Percentiles rank a stretch among this genome's conserved stretches.
phyloP scores from a whole-genome alignment of 1,284 basidiomycete species.

The Tilletia setariae region DNA sequence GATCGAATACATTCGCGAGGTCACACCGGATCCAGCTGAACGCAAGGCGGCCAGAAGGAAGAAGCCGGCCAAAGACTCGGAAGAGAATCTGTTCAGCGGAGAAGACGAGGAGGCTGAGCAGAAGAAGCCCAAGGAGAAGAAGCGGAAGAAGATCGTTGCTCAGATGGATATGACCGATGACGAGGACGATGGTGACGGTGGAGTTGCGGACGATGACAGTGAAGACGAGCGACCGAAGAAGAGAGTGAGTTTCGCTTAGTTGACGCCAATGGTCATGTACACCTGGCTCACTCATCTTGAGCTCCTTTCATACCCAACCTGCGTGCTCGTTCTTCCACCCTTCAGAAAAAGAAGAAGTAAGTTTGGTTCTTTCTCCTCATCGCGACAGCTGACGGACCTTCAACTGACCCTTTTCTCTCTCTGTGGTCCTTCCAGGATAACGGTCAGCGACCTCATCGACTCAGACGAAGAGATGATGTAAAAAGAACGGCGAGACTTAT shows the following conservation, averaged over 20 bases:
- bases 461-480: constrained; percentile 43
- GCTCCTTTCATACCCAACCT: background rate
- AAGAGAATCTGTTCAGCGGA: constrained; percentile 5
- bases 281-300: background rate
- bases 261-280: background rate
- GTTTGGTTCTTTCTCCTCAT: background rate
- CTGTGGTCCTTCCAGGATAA: constrained; percentile 8
- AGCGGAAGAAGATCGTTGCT: constrained; percentile 28
- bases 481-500: background rate
- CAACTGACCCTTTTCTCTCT: background rate
- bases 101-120: constrained; percentile 16
- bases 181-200: constrained; percentile 13
- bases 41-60: constrained; percentile 25
- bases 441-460: constrained; percentile 44
- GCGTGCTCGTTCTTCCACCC: background rate
- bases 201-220: constrained; percentile 15
- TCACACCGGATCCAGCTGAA: constrained; percentile 28
- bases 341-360: constrained; percentile 14
- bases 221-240: constrained; percentile 32
- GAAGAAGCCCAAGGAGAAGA: constrained; percentile 27
- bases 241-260: constrained; percentile 13
- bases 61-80: constrained; percentile 19
- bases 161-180: constrained; percentile 14
- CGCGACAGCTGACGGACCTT: background rate
- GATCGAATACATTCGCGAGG: constrained; percentile 44